phyloP scores from a whole-genome alignment of 1,139 yeast genomes.

The Cylindricascospora bacillispora region DNA sequence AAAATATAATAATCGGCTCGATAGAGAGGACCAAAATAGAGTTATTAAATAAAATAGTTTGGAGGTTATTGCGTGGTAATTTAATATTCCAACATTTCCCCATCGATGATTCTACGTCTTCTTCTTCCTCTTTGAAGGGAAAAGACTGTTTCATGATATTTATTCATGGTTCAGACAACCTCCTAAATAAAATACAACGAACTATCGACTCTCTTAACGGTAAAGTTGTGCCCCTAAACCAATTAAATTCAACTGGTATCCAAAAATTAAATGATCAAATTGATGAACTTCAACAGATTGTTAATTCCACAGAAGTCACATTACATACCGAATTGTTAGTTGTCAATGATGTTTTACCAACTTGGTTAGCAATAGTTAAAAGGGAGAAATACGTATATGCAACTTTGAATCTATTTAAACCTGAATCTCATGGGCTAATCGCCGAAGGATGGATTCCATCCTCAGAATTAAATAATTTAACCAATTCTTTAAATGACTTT shows the following conservation, averaged over 20 bases:
- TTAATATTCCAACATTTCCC: conserved; percentile 53
- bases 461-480: conserved; percentile 32
- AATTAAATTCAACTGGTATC: conserved; percentile 27
- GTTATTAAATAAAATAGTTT: conserved; percentile 51
- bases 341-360: conserved; percentile 49
- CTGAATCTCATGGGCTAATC: conserved; percentile 50
- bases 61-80: conserved; percentile 67
- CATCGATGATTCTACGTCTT: conserved; percentile 32
- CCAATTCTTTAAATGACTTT: conserved; percentile 28
- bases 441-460: conserved; percentile 79
- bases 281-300: conserved; percentile 45
- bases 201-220: conserved; percentile 63
- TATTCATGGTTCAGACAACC: conserved; percentile 57
- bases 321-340: conserved; percentile 57
- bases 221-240: conserved; percentile 35
- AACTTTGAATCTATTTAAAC: conserved; percentile 54
- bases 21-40: conserved; percentile 48
- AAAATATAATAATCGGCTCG: conserved; percentile 44
- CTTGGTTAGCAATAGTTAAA: conserved; percentile 58
- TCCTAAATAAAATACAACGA: conserved; percentile 42
- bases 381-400: conserved; percentile 61
- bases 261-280: conserved; percentile 35
- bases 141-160: conserved; percentile 56
- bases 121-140: conserved; percentile 31
- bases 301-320: conserved; percentile 44